Conservation (phyloP, 148 eudicot species). For the Rhododendron ovatum region DNA sequence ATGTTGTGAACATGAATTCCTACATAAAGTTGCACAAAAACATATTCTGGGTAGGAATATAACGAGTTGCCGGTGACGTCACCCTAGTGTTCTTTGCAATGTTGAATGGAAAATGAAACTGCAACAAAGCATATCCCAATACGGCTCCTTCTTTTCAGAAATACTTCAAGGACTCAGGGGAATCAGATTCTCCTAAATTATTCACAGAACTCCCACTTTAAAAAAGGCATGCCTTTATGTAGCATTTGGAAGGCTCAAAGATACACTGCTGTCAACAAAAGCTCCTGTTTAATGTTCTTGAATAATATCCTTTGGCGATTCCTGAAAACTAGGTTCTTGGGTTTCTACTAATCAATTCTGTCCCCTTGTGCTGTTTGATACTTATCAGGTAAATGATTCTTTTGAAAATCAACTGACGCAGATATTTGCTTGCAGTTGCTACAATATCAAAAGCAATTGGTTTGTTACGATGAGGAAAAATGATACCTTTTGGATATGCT, state of each 20-base stretch:
- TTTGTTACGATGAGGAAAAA: not conserved
- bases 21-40: not conserved
- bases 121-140: not conserved
- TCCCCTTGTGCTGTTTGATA: not conserved
- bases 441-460: not conserved
- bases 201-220: not conserved
- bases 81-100: no score
- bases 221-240: not conserved
- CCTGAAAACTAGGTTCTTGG: not conserved
- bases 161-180: not conserved
- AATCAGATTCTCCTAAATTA: conserved; percentile 1
- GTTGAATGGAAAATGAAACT: not conserved
- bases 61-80: not conserved
- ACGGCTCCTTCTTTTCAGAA: not conserved
- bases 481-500: not conserved
- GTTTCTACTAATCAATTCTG: not conserved
- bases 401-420: not conserved
- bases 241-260: not conserved
- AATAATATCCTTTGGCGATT: not conserved
- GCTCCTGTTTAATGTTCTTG: not conserved
- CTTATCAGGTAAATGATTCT: not conserved
- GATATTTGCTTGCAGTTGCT: not conserved
- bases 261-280: not conserved
- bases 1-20: not conserved
- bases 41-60: not conserved